Conservation (phyloP, 2,329 filamentous ascomycete species). For the Rutstroemia sp. region DNA sequence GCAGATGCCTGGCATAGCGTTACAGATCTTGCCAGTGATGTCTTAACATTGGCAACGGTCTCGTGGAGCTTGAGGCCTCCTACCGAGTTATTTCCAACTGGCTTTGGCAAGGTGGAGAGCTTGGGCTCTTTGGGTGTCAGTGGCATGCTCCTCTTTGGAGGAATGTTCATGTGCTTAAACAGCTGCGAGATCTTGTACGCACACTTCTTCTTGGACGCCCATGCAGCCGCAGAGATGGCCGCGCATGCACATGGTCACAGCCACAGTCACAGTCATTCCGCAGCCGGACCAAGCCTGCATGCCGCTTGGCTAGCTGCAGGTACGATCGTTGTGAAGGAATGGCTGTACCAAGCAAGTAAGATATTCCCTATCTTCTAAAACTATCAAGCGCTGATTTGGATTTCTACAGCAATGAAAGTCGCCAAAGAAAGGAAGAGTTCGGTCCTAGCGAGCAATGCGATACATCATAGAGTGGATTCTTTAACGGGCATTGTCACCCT, state of each 20-base stretch:
- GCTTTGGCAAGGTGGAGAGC: slow-evolving; percentile 97
- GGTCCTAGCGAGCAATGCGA: slow-evolving; percentile 88
- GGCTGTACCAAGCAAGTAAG: slow-evolving; percentile 93
- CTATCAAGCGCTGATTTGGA: slow-evolving; percentile 17
- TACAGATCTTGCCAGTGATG: slow-evolving; percentile 89
- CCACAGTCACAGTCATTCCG: slow-evolving; percentile 58
- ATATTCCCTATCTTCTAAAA: background rate
- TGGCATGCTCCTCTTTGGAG: slow-evolving; percentile 80
- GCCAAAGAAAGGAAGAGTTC: slow-evolving; percentile 91
- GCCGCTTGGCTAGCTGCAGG: slow-evolving; percentile 90
- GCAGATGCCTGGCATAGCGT: slow-evolving; percentile 95
- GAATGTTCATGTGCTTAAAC: slow-evolving; percentile 84
- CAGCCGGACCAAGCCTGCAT: slow-evolving; percentile 73
- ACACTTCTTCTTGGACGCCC: slow-evolving; percentile 62
- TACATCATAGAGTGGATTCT: slow-evolving; percentile 95
- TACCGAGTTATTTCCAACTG: slow-evolving; percentile 74
- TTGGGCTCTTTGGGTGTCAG: slow-evolving; percentile 90
- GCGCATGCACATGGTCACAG: slow-evolving; percentile 53
- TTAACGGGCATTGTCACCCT: slow-evolving; percentile 91
- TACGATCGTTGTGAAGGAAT: slow-evolving; percentile 90
- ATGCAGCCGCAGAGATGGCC: slow-evolving; percentile 44
- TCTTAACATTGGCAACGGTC: slow-evolving; percentile 89
- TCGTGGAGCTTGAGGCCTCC: slow-evolving; percentile 87
- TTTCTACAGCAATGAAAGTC: slow-evolving; percentile 75
- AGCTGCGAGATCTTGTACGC: slow-evolving; percentile 62